phyloP scores from a whole-genome alignment of 1,284 basidiomycete genomes.

The Cutaneotrichosporon sp. region DNA sequence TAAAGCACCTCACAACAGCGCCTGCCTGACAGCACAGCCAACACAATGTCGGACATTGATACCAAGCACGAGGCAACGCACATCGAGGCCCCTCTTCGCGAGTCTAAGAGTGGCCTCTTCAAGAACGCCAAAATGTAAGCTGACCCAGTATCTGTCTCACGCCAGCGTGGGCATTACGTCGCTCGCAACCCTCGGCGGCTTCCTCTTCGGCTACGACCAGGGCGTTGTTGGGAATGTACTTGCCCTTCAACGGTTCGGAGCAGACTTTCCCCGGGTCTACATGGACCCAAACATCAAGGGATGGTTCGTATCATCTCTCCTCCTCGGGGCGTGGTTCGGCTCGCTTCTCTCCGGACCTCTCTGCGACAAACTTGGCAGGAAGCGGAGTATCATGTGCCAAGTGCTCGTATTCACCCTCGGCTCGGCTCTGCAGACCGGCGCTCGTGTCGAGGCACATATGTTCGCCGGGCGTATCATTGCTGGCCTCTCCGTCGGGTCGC shows the following conservation, averaged over 20 bases:
- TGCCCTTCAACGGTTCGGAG: conserved; percentile 25
- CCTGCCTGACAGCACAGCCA: background rate
- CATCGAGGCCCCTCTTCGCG: background rate
- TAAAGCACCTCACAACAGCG: background rate
- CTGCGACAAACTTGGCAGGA: conserved; percentile 28
- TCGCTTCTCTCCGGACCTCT: conserved; percentile 30
- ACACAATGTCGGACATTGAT: conserved; percentile 9
- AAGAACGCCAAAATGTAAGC: conserved; percentile 12
- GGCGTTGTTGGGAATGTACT: conserved; percentile 27
- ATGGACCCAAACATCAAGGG: conserved; percentile 19
- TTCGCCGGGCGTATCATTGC: conserved; percentile 18
- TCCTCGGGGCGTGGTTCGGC: conserved; percentile 30
- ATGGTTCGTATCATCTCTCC: conserved; percentile 27
- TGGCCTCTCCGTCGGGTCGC: conserved; percentile 21
- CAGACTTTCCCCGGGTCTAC: conserved; percentile 20
- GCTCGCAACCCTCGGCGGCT: conserved; percentile 17
- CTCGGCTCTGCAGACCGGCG: conserved; percentile 52
- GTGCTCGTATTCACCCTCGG: conserved; percentile 56
- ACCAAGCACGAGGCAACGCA: background rate
- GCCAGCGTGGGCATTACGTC: conserved; percentile 14
- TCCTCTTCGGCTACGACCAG: conserved; percentile 26
- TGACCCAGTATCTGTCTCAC: background rate
- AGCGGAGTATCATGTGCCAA: conserved; percentile 29
- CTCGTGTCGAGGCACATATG: conserved; percentile 54
- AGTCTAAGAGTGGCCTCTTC: background rate